These are phyloP conservation scores for Citrus sp. DNA, from an alignment of 345 rosid genomes.

Conservation along the genomic window DNA sequence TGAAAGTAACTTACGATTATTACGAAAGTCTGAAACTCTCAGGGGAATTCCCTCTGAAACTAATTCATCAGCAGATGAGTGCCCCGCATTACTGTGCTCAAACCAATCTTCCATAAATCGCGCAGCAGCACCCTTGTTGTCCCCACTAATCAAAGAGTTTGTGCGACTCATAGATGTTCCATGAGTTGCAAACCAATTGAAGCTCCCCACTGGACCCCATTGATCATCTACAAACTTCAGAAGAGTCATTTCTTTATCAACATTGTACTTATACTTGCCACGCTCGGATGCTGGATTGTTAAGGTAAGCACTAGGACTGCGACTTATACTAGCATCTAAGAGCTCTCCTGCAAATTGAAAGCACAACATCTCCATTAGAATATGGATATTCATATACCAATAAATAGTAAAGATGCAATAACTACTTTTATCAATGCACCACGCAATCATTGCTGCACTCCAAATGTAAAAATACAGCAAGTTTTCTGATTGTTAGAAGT, in stretches of 20 bases:
- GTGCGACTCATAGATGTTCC: conserved; percentile 99
- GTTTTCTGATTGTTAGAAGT: neutral
- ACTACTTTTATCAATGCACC: neutral
- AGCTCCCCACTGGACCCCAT: conserved; percentile 96
- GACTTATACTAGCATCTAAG: conserved; percentile 86
- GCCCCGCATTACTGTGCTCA: conserved; percentile 37
- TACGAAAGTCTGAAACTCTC: conserved; percentile 58
- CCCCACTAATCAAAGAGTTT: conserved; percentile 95
- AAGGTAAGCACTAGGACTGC: conserved; percentile 98
- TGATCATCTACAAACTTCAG: conserved; percentile 86
- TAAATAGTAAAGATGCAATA: neutral
- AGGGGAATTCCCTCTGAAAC: conserved; percentile 49
- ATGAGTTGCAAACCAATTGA: conserved; percentile 98
- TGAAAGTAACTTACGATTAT: conserved; percentile 49
- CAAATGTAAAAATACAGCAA: neutral
- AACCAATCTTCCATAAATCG: conserved; percentile 98
- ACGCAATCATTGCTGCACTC: neutral
- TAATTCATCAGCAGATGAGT: conserved; percentile 35
- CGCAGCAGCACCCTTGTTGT: conserved; percentile 97
- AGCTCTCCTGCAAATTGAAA: conserved; percentile 64
- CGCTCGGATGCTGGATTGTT: conserved; percentile 81
- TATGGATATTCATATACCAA: neutral
- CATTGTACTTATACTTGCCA: conserved; percentile 67
- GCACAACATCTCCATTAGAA: conserved; percentile 12
- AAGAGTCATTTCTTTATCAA: conserved; percentile 96